Conservation (phyloP, 2,329 filamentous ascomycete species). For the Harringtonia aguacate region DNA sequence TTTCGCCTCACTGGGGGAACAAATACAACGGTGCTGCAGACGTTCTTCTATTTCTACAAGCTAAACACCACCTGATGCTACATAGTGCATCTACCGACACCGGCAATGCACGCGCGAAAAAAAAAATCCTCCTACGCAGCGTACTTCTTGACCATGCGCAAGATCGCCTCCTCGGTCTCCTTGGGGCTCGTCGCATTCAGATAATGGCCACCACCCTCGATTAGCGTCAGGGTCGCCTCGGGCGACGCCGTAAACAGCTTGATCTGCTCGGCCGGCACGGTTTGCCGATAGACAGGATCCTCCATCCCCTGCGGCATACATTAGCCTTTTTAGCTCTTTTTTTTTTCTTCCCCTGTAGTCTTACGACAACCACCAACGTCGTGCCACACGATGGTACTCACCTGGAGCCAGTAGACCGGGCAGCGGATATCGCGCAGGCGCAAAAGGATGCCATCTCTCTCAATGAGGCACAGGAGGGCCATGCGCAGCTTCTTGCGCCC, state of each 20-base stretch:
- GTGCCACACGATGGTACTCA: not conserved
- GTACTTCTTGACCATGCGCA: slow-evolving; percentile 26
- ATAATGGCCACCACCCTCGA: slow-evolving; percentile 37
- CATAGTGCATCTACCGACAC: no score
- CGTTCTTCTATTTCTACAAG: no score
- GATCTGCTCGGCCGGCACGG: slow-evolving; percentile 34
- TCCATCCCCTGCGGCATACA: slow-evolving; percentile 28
- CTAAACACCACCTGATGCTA: no score
- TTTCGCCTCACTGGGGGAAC: no score
- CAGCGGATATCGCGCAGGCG: slow-evolving; percentile 35
- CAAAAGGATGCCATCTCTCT: slow-evolving; percentile 35
- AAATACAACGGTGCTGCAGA: no score
- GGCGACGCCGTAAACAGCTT: slow-evolving; percentile 35
- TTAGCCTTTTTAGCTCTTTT: not conserved
- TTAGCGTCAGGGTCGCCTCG: slow-evolving; percentile 29
- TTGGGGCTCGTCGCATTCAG: slow-evolving; percentile 36
- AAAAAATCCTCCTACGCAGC: no score
- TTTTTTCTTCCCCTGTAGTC: not conserved
- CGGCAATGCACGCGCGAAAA: no score
- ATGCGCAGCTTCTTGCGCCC: slow-evolving; percentile 37
- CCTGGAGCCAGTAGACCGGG: slow-evolving; percentile 36
- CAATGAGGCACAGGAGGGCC: slow-evolving; percentile 31
- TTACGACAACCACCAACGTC: not conserved
- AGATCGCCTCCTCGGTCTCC: slow-evolving; percentile 32
- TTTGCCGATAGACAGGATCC: slow-evolving; percentile 31